Conservation (phyloP, 202 grass and related monocot genomes). For the Alloteropsis angusta region DNA sequence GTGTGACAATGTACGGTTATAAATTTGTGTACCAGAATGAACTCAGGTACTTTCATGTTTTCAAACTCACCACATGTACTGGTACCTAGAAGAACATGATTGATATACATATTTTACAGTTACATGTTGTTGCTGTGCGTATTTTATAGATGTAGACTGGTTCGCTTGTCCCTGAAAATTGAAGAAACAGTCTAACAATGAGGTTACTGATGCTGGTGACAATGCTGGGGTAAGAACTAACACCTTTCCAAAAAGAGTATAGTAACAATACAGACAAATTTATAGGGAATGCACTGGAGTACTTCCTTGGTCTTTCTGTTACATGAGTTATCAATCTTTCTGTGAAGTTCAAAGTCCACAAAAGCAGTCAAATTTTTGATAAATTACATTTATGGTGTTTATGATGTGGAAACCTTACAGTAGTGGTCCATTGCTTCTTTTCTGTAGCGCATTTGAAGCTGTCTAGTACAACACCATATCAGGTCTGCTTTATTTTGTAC, state of each 20-base stretch:
- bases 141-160: neutral
- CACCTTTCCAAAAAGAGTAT: neutral
- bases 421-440: neutral
- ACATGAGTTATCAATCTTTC: neutral
- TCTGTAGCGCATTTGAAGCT: neutral
- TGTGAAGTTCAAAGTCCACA: neutral
- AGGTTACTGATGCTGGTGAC: neutral
- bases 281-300: neutral
- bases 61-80: neutral
- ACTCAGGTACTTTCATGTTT: neutral
- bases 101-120: neutral
- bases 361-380: neutral
- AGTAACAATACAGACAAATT: neutral
- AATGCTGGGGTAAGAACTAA: neutral
- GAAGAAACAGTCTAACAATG: neutral
- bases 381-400: neutral
- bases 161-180: neutral
- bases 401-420: neutral
- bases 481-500: constrained; percentile 4
- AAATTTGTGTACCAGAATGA: neutral
- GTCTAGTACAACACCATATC: neutral
- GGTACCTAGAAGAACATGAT: neutral
- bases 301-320: neutral
- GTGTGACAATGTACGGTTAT: neutral
- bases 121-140: neutral